A percentile compares a stretch with the other conserved stretches of the same genome.
These are phyloP conservation scores for Lentinula sp. DNA, from an alignment of 768 basidiomycete genomes.

Conservation along the genomic window DNA sequence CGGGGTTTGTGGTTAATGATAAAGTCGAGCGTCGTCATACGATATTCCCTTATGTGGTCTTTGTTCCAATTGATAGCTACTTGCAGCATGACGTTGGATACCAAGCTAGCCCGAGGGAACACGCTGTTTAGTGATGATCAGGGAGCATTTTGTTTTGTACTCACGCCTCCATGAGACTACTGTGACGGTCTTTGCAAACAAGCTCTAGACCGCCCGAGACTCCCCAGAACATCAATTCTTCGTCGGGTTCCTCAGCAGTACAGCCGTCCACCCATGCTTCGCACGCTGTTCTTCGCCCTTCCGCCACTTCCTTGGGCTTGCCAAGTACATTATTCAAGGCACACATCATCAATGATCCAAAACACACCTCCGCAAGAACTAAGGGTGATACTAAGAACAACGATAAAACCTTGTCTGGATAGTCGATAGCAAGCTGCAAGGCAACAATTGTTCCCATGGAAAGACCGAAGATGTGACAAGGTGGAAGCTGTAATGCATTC, in stretches of 20 bases:
- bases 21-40: slow-evolving; percentile 25
- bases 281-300: slow-evolving; percentile 29
- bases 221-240: slow-evolving; percentile 20
- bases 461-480: slow-evolving; percentile 31
- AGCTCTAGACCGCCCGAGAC: slow-evolving; percentile 25
- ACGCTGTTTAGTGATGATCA: not conserved
- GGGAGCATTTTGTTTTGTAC: not conserved
- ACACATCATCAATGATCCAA: not conserved
- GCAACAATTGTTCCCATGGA: slow-evolving; percentile 30
- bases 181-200: slow-evolving; percentile 21
- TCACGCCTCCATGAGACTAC: slow-evolving; percentile 19
- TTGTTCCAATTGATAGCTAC: slow-evolving; percentile 18
- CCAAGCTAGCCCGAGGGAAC: slow-evolving; percentile 12
- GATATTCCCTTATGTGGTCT: slow-evolving; percentile 22
- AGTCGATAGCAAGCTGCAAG: slow-evolving; percentile 23
- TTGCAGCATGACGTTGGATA: slow-evolving; percentile 16
- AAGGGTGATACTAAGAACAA: slow-evolving; percentile 30
- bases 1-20: slow-evolving; percentile 21
- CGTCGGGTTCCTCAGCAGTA: slow-evolving; percentile 14
- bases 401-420: slow-evolving; percentile 28
- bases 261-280: slow-evolving; percentile 23
- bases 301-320: slow-evolving; percentile 24
- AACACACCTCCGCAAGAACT: slow-evolving; percentile 26
- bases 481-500: slow-evolving; percentile 28
- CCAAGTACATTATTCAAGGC: not conserved